Conservation (phyloP, 176 grass and related monocot genomes). For the Musa itinerans region DNA sequence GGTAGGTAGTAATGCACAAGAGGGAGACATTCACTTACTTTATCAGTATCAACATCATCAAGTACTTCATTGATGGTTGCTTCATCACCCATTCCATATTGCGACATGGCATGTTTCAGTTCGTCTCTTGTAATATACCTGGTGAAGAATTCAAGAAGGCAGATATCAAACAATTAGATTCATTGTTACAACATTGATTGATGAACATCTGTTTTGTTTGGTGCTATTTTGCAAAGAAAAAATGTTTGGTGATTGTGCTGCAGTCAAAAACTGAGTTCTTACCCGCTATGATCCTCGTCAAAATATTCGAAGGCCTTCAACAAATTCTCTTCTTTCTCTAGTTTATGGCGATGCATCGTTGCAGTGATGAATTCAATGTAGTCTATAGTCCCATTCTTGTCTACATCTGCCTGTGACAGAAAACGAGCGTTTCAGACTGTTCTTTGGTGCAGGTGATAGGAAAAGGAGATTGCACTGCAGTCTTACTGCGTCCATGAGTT, state of each 20-base stretch:
- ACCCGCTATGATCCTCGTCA: not conserved
- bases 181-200: too few species aligned
- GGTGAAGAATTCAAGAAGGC: not conserved
- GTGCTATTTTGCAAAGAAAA: too few species aligned
- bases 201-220: too few species aligned
- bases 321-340: constrained; percentile 65
- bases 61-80: constrained; percentile 26
- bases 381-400: constrained; percentile 74
- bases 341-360: constrained; percentile 79
- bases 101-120: constrained; percentile 70
- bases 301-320: constrained; percentile 21
- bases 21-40: constrained; percentile 2
- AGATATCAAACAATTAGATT: too few species aligned
- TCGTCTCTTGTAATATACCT: constrained; percentile 94
- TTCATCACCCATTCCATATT: constrained; percentile 26
- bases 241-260: too few species aligned
- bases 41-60: constrained; percentile 27
- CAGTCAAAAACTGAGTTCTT: too few species aligned
- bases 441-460: not conserved
- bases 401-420: constrained; percentile 66
- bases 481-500: constrained; percentile 83
- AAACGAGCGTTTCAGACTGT: constrained; percentile 6
- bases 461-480: constrained; percentile 10
- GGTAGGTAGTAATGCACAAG: not conserved
- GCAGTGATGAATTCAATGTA: constrained; percentile 62